Evolutionary conservation across 1,139 yeast genomes (phyloP).

Genomic region (Geotrichum bryndzae): DNA sequence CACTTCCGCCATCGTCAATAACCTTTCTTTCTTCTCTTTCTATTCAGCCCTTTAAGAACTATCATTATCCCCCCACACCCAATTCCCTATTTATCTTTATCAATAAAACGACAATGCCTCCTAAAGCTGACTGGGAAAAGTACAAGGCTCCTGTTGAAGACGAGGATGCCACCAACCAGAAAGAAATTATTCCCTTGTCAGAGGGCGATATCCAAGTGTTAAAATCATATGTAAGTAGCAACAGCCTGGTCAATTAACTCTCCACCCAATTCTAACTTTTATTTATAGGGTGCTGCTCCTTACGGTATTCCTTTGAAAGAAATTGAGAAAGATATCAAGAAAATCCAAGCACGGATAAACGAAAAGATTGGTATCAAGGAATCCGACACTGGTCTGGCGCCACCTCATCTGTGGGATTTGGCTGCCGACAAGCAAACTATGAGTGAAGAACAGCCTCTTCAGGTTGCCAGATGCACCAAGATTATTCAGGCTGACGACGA

Average conservation of each 20-base stretch:
- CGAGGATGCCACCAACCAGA: conserved; percentile 56
- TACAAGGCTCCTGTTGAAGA: conserved; percentile 81
- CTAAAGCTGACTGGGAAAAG: conserved; percentile 95
- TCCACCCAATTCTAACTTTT: background rate
- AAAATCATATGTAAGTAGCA: conserved; percentile 61
- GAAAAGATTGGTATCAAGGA: conserved; percentile 92
- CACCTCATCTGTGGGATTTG: conserved; percentile 96
- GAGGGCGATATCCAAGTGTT: conserved; percentile 97
- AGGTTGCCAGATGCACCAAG: conserved; percentile 97
- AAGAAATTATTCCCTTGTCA: conserved; percentile 76
- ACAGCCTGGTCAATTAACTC: background rate
- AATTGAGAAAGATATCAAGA: conserved; percentile 79
- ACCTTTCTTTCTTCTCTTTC: conserved; percentile 21
- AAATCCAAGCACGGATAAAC: conserved; percentile 76
- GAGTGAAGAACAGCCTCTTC: conserved; percentile 91
- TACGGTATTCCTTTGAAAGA: conserved; percentile 74
- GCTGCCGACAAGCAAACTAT: conserved; percentile 92
- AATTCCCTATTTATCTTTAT: conserved; percentile 31
- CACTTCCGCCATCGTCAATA: background rate
- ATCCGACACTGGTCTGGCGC: conserved; percentile 91
- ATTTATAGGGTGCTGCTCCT: conserved; percentile 79
- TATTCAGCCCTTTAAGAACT: conserved; percentile 61
- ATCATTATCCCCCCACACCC: conserved; percentile 88
- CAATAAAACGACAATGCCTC: conserved; percentile 49
- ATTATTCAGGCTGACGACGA: conserved; percentile 67